Conservation (phyloP, 2,329 filamentous ascomycete genomes). For the Aspergillus unguis region DNA sequence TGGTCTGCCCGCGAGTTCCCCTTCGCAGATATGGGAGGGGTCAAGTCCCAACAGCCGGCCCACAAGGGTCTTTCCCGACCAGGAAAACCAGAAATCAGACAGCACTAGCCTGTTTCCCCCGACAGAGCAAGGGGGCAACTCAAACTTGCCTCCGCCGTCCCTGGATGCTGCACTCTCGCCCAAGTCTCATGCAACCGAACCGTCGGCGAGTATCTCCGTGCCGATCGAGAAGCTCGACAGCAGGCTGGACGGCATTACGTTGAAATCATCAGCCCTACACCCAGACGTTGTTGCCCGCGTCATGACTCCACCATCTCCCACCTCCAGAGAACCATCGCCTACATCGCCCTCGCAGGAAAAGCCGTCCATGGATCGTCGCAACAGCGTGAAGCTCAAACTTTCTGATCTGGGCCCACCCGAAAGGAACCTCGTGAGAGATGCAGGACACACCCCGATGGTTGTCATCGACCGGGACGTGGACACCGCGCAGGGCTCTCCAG, state of each 20-base stretch:
- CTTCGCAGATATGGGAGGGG: constrained; percentile 44
- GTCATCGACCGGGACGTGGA: constrained; percentile 37
- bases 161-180: constrained; percentile 42
- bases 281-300: constrained; percentile 44
- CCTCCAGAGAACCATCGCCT: constrained; percentile 26
- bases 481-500: constrained; percentile 25
- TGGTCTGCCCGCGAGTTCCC: constrained; percentile 6
- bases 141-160: constrained; percentile 25
- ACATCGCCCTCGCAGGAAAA: constrained; percentile 23
- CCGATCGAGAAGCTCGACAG: constrained; percentile 48
- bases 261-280: constrained; percentile 45
- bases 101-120: constrained; percentile 25
- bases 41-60: constrained; percentile 39
- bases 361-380: constrained; percentile 25
- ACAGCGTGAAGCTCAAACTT: constrained; percentile 33
- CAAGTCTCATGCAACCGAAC: constrained; percentile 33
- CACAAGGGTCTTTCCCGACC: constrained; percentile 44
- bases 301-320: constrained; percentile 41
- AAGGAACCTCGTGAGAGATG: constrained; percentile 40
- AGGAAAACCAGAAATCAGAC: constrained; percentile 23
- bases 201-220: constrained; percentile 35
- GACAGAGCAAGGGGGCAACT: constrained; percentile 29
- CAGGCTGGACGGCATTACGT: constrained; percentile 46
- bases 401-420: constrained; percentile 39
- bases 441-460: constrained; percentile 46